Conservation (phyloP, 2,329 filamentous ascomycete species). For the Rutstroemia sp. region DNA sequence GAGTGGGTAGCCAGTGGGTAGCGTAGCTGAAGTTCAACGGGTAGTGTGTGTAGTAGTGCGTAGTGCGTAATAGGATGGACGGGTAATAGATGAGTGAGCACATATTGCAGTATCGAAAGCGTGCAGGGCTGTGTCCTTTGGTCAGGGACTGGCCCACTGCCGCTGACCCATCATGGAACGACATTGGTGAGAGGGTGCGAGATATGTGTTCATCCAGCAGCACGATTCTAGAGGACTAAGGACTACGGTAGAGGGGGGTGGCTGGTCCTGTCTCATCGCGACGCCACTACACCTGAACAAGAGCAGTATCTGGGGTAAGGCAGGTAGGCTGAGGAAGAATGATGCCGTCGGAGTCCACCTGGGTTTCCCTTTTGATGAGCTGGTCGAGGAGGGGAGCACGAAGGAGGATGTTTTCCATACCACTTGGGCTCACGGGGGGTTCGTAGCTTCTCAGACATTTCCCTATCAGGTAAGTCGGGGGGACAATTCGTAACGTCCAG, state of each 20-base stretch:
- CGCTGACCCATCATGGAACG: conserved; percentile 15
- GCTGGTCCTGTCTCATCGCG: conserved; percentile 26
- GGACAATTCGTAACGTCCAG: conserved; percentile 20
- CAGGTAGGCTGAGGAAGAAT: conserved; percentile 19
- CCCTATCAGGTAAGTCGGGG: conserved; percentile 7
- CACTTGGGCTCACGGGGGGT: conserved; percentile 9
- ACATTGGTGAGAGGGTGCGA: neutral
- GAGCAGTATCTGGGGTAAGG: conserved; percentile 25
- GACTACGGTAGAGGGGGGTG: conserved; percentile 23
- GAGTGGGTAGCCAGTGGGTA: neutral
- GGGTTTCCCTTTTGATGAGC: neutral
- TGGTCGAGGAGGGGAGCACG: neutral
- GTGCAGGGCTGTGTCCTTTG: conserved; percentile 5
- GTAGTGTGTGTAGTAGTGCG: neutral
- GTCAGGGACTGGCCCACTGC: conserved; percentile 5
- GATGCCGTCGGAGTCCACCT: conserved; percentile 14
- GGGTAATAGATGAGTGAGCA: conserved; percentile 7
- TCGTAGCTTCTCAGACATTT: conserved; percentile 10
- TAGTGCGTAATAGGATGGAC: neutral
- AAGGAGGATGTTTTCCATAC: conserved; percentile 3
- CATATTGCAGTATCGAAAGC: conserved; percentile 14
- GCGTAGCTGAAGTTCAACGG: conserved; percentile 5
- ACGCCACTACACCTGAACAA: conserved; percentile 21
- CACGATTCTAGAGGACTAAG: neutral
- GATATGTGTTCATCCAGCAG: conserved; percentile 24